Conservation (phyloP, 148 eudicot genomes). For the Nepenthes mirabilis region DNA sequence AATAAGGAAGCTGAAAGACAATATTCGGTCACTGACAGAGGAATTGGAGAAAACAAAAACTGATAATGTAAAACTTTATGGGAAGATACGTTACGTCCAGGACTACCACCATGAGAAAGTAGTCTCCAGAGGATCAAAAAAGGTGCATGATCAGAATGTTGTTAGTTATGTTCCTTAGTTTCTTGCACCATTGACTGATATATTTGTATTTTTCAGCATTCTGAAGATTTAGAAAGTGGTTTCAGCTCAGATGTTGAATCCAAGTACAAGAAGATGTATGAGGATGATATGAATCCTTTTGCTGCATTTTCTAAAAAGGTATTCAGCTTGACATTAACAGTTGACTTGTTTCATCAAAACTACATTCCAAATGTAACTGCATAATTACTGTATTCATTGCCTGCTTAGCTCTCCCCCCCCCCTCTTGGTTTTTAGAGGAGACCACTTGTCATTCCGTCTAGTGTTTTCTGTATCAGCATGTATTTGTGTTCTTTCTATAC, state of each 20-base stretch:
- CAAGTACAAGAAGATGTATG: conserved; percentile 96
- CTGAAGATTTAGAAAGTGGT: conserved; percentile 91
- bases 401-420: not conserved
- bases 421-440: no score
- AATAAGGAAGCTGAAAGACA: conserved; percentile 83
- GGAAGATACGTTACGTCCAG: conserved; percentile 96
- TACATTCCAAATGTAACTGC: not conserved
- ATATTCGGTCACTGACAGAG: conserved; percentile 53
- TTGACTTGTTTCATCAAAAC: not conserved
- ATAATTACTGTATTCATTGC: not conserved
- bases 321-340: conserved; percentile 2
- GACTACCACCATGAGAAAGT: conserved; percentile 92
- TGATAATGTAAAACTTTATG: conserved; percentile 98
- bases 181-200: not conserved
- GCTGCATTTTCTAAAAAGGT: conserved; percentile 99
- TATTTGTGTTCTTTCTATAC: no score
- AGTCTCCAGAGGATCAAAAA: conserved; percentile 89
- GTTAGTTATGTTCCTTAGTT: not conserved
- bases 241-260: conserved; percentile 94
- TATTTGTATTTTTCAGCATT: conserved; percentile 36
- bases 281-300: conserved; percentile 98
- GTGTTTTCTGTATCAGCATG: no score
- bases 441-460: no score
- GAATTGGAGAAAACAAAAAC: conserved; percentile 91
- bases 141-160: conserved; percentile 30